phyloP scores from a whole-genome alignment of 176 grass and related monocot genomes.

The Eragrostis curvula region DNA sequence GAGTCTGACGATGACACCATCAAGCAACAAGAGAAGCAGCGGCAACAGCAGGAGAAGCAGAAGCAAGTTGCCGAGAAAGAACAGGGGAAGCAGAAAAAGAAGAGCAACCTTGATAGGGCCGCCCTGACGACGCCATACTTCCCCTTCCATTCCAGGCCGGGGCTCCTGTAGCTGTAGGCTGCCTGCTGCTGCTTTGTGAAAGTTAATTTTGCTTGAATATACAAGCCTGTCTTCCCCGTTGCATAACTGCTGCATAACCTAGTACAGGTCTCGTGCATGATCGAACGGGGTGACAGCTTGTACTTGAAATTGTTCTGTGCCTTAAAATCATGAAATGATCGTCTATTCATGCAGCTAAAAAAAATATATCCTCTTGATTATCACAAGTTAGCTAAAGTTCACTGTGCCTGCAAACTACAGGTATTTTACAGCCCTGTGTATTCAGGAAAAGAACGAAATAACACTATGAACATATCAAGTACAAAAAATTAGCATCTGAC shows the following conservation, averaged over 20 bases:
- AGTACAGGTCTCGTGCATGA: background rate
- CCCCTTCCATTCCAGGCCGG: constrained; percentile 39
- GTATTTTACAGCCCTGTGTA: background rate
- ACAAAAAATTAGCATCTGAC: background rate
- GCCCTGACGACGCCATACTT: constrained; percentile 21
- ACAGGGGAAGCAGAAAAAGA: background rate
- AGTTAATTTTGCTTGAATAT: background rate
- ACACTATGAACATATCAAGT: background rate
- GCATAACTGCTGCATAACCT: background rate
- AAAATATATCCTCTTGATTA: background rate
- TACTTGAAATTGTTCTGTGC: background rate
- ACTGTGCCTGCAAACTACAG: no score
- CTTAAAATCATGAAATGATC: background rate
- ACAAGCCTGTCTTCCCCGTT: background rate
- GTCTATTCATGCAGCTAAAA: background rate
- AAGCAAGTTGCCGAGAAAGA: background rate
- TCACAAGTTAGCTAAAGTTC: background rate
- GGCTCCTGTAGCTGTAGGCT: constrained; percentile 29
- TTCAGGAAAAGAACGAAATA: background rate
- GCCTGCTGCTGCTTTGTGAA: background rate
- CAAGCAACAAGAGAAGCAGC: background rate
- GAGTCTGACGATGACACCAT: background rate
- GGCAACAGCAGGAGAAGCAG: background rate
- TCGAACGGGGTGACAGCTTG: background rate
- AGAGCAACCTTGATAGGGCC: constrained; percentile 16